phyloP scores from a whole-genome alignment of 192 early-diverging fungal genomes.

The Thoreauomyces humboldtii region DNA sequence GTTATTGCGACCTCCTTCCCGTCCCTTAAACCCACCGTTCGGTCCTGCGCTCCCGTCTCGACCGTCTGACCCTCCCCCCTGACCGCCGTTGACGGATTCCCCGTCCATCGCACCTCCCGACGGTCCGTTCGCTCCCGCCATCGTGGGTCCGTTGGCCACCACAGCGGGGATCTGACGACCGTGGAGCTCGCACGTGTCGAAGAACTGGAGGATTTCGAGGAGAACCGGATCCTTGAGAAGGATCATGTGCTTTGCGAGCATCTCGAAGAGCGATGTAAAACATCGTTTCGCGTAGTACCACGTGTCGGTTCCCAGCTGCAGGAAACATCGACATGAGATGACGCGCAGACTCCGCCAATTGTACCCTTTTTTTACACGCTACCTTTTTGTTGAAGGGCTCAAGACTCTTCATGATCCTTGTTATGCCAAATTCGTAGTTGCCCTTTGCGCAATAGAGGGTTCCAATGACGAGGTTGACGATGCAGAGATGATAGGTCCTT shows the following conservation, averaged over 20 bases:
- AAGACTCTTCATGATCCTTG: constrained; percentile 61
- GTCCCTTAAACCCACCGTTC: background rate
- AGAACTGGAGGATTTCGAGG: constrained; percentile 54
- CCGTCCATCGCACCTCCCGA: constrained; percentile 10
- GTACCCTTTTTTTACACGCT: background rate
- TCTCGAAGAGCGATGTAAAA: constrained; percentile 59
- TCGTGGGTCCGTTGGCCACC: constrained; percentile 31
- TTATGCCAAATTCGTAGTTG: constrained; percentile 68
- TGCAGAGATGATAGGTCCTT: constrained; percentile 61
- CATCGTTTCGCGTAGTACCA: constrained; percentile 69
- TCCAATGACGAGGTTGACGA: constrained; percentile 67
- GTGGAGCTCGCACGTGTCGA: constrained; percentile 57
- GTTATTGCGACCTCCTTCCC: constrained; percentile 40
- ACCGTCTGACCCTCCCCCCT: constrained; percentile 4
- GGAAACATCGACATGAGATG: background rate
- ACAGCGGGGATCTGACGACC: constrained; percentile 56
- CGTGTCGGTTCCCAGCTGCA: constrained; percentile 61
- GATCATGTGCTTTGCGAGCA: constrained; percentile 67
- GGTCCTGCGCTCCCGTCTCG: background rate
- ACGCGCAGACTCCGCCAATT: no score
- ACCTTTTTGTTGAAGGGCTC: constrained; percentile 69
- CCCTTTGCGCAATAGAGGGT: constrained; percentile 67
- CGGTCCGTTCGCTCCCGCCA: constrained; percentile 9
- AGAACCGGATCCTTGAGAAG: constrained; percentile 60
- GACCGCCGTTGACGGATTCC: background rate